These are phyloP conservation scores for Tolypocladium inflatum DNA, from an alignment of 2,329 filamentous ascomycete genomes.

Conservation along the genomic window DNA sequence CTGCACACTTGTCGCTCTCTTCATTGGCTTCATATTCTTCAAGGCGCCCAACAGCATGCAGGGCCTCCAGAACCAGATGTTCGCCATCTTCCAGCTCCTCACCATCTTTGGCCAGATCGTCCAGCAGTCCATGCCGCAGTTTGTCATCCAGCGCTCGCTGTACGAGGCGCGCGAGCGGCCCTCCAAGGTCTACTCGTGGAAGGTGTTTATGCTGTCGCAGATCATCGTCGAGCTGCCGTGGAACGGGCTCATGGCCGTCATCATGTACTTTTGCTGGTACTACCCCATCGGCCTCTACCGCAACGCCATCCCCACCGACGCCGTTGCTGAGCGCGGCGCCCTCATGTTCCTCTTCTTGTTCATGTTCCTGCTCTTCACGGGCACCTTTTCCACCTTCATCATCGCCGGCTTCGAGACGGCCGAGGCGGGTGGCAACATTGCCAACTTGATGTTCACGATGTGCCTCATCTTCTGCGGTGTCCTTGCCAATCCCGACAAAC, in stretches of 20 bases:
- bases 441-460: conserved; percentile 65
- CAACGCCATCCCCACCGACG: conserved; percentile 54
- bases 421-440: conserved; percentile 67
- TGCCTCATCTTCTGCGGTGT: conserved; percentile 70
- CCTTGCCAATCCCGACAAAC: conserved; percentile 48
- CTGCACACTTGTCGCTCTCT: conserved; percentile 56
- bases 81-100: conserved; percentile 74
- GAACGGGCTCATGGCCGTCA: conserved; percentile 65
- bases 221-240: conserved; percentile 80
- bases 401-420: conserved; percentile 68
- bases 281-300: conserved; percentile 71
- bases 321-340: conserved; percentile 58
- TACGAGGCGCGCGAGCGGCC: conserved; percentile 82
- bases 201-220: conserved; percentile 74
- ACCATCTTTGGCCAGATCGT: conserved; percentile 74
- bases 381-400: conserved; percentile 70
- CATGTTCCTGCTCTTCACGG: conserved; percentile 70
- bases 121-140: conserved; percentile 78
- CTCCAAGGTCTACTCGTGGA: conserved; percentile 78
- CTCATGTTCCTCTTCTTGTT: conserved; percentile 72
- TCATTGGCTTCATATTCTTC: conserved; percentile 77
- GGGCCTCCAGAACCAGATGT: conserved; percentile 79
- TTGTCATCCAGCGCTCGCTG: conserved; percentile 69
- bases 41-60: conserved; percentile 61
- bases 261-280: conserved; percentile 78